A percentile compares a stretch with the other conserved stretches of the same genome.
phyloP scores from a whole-genome alignment of 129 eudicot species.

The Pittosporum tobira region DNA sequence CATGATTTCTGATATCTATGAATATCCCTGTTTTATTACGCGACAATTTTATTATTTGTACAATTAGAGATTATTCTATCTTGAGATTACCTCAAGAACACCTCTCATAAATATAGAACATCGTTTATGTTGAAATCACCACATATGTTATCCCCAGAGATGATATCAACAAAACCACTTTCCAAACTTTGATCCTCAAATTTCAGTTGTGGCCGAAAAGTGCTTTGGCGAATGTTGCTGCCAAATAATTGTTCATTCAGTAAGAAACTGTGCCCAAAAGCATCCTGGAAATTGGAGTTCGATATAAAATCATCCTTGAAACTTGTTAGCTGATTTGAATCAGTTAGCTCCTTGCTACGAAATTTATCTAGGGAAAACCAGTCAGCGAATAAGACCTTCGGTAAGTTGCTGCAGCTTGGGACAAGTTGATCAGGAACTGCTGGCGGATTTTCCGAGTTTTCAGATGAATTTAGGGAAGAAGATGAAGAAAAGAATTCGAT shows the following conservation, averaged over 20 bases:
- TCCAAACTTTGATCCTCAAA: slow-evolving; percentile 25
- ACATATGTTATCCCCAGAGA: slow-evolving; percentile 17
- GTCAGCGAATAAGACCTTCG: slow-evolving; percentile 61
- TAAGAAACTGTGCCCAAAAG: slow-evolving; percentile 4
- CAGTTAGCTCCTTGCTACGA: slow-evolving; percentile 18
- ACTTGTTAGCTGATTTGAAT: neutral
- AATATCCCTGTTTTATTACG: neutral
- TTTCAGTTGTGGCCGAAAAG: slow-evolving; percentile 19
- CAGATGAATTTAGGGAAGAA: slow-evolving; percentile 17
- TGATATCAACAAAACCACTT: slow-evolving; percentile 24
- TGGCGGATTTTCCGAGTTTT: slow-evolving; percentile 14
- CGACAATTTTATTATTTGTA: neutral
- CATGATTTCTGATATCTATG: neutral
- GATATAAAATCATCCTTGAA: slow-evolving; percentile 14
- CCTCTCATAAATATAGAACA: slow-evolving; percentile 7
- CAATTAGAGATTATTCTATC: too few relatives aligned
- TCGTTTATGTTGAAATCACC: slow-evolving; percentile 19
- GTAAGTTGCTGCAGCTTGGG: slow-evolving; percentile 25
- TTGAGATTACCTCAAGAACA: too few relatives aligned
- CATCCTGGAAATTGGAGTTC: slow-evolving; percentile 17
- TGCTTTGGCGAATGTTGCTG: slow-evolving; percentile 15
- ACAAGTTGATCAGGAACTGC: slow-evolving; percentile 12
- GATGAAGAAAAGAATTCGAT: too few relatives aligned
- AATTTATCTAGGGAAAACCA: slow-evolving; percentile 54
- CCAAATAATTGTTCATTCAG: slow-evolving; percentile 1